Conservation (phyloP, 192 early-diverging fungal genomes). For the Rhizoclosmatium globosum region DNA sequence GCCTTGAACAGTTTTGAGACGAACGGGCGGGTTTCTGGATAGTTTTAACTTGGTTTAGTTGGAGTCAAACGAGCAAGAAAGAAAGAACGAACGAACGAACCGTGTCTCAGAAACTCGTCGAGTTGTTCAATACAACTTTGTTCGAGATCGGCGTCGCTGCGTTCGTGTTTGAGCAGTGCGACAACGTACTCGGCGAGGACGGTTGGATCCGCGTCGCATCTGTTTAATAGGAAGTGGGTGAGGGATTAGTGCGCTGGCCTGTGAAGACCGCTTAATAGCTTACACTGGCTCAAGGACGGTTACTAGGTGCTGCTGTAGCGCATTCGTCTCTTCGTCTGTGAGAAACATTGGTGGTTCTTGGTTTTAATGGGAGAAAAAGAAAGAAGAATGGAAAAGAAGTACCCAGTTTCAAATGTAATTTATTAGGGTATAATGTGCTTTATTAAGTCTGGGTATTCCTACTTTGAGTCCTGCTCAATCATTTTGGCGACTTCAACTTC, state of each 20-base stretch:
- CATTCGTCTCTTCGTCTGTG: slow-evolving; percentile 17
- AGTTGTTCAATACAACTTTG: slow-evolving; percentile 67
- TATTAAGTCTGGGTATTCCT: no score
- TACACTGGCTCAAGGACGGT: slow-evolving; percentile 7
- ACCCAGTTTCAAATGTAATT: no score
- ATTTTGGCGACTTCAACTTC: no score
- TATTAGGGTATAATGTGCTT: no score
- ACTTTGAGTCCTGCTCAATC: no score
- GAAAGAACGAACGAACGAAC: slow-evolving; percentile 52
- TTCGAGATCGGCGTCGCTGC: slow-evolving; percentile 64
- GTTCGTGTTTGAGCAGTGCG: slow-evolving; percentile 77
- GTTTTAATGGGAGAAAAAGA: no score
- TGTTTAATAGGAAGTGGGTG: not conserved
- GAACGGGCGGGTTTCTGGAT: slow-evolving; percentile 73
- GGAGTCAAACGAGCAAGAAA: not conserved
- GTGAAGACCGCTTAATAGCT: not conserved
- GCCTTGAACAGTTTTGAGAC: slow-evolving; percentile 67
- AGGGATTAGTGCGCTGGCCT: not conserved
- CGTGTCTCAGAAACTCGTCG: slow-evolving; percentile 77
- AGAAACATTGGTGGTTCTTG: slow-evolving; percentile 1
- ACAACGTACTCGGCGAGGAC: slow-evolving; percentile 83
- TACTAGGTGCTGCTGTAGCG: slow-evolving; percentile 16
- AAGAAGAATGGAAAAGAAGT: no score
- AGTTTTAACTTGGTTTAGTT: not conserved
- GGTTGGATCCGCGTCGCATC: slow-evolving; percentile 68